Evolutionary conservation across 805 yeast genomes (phyloP).

Genomic region (Vanderwaltozyma tropicalis): DNA sequence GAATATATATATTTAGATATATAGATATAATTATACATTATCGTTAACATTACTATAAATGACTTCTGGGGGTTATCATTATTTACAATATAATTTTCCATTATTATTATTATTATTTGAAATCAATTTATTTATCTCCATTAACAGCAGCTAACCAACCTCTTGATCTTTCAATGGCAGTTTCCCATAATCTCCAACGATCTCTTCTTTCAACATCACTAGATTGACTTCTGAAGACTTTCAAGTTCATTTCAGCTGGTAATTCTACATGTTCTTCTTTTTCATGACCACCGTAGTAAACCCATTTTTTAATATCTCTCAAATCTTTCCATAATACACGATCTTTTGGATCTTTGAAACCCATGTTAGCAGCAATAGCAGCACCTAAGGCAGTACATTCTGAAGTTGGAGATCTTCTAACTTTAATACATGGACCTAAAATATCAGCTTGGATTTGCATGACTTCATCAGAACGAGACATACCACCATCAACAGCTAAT

Average conservation of each 20-base stretch:
- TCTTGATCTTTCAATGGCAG: slow-evolving; percentile 67
- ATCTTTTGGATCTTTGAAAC: slow-evolving; percentile 36
- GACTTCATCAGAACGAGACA: slow-evolving; percentile 82
- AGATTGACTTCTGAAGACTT: slow-evolving; percentile 33
- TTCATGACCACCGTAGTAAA: slow-evolving; percentile 73
- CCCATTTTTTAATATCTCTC: slow-evolving; percentile 77
- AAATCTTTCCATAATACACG: slow-evolving; percentile 64
- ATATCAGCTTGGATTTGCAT: slow-evolving; percentile 92
- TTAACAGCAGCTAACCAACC: slow-evolving; percentile 51
- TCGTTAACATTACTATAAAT: too few relatives aligned
- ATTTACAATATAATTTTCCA: background rate
- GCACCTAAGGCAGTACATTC: slow-evolving; percentile 96
- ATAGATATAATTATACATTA: too few relatives aligned
- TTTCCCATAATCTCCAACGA: slow-evolving; percentile 71
- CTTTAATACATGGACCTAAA: slow-evolving; percentile 76
- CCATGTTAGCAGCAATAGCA: slow-evolving; percentile 88
- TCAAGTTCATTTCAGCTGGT: slow-evolving; percentile 20
- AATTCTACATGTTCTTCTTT: slow-evolving; percentile 10
- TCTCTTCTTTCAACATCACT: slow-evolving; percentile 49
- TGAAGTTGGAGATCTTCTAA: slow-evolving; percentile 66
- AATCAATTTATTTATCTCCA: background rate
- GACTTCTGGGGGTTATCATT: background rate
- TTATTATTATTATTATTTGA: too few relatives aligned
- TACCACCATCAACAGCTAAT: slow-evolving; percentile 87
- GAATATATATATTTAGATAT: too few relatives aligned